Evolutionary conservation across 306 rosid species (phyloP).

Genomic region (Fagus crenata): DNA sequence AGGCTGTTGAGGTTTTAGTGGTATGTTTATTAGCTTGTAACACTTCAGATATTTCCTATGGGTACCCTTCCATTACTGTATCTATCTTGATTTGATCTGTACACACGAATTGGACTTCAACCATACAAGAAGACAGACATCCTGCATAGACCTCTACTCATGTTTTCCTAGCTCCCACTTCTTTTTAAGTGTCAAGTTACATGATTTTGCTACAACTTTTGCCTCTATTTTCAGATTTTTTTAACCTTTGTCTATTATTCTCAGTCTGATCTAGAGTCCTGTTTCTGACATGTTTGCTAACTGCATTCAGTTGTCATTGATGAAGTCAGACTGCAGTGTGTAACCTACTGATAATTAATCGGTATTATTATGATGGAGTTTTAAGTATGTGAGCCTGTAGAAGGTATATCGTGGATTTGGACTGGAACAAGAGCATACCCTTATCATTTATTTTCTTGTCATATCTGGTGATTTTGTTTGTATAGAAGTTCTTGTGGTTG

Average conservation of each 20-base stretch:
- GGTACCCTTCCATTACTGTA: not conserved
- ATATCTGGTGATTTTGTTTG: not conserved
- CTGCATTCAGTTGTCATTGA: not conserved
- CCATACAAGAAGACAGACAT: too few species aligned
- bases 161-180: too few species aligned
- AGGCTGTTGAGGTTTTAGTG: slow-evolving; percentile 56
- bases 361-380: not conserved
- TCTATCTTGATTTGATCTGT: slow-evolving; percentile 4
- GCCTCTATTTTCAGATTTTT: not conserved
- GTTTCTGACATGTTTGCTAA: not conserved
- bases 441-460: not conserved
- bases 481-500: not conserved
- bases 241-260: not conserved
- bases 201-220: not conserved
- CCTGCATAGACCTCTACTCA: too few species aligned
- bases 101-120: not conserved
- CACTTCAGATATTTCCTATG: slow-evolving; percentile 5
- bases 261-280: not conserved
- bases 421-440: not conserved
- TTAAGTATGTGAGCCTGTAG: not conserved
- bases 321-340: not conserved
- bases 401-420: not conserved
- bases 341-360: not conserved
- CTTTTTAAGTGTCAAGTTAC: too few species aligned
- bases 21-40: slow-evolving; percentile 40